Evolutionary conservation across 1,284 basidiomycete genomes (phyloP).

Genomic region (Tilletia horrida): DNA sequence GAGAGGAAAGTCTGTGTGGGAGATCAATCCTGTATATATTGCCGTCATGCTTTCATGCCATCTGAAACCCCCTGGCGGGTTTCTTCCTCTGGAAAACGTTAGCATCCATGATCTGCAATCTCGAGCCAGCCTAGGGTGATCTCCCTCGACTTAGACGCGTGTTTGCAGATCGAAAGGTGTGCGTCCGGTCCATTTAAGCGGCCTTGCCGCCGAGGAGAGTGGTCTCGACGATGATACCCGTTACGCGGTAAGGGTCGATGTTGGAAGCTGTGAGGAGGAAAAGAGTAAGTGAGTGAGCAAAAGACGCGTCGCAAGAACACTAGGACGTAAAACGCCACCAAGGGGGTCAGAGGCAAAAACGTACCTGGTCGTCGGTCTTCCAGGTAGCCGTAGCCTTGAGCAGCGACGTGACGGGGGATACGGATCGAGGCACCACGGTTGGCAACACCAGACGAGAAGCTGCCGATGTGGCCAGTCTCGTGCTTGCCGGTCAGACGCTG

Average conservation of each 20-base stretch:
- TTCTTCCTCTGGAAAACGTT: neutral
- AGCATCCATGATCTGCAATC: neutral
- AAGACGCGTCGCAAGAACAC: too few species aligned
- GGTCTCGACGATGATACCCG: constrained; percentile 82
- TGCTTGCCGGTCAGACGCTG: constrained; percentile 53
- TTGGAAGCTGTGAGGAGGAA: constrained; percentile 68
- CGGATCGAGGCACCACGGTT: constrained; percentile 75
- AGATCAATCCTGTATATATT: too few species aligned
- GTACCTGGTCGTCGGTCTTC: constrained; percentile 63
- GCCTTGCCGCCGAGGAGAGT: constrained; percentile 60
- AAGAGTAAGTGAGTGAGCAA: too few species aligned
- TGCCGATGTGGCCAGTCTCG: constrained; percentile 92
- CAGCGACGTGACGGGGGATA: constrained; percentile 84
- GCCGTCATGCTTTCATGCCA: neutral
- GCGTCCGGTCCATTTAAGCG: neutral
- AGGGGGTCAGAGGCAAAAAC: too few species aligned
- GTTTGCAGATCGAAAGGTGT: neutral
- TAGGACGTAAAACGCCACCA: too few species aligned
- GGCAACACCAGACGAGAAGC: constrained; percentile 91
- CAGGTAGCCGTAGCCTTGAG: constrained; percentile 90
- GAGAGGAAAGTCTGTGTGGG: too few species aligned
- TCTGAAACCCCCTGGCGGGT: constrained; percentile 4
- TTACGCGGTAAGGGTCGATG: constrained; percentile 68
- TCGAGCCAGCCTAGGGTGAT: neutral
- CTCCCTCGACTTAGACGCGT: neutral